Evolutionary conservation across 2,329 filamentous ascomycete species (phyloP), one percentile per base, ranked within the genome.

Genomic region (Plectosphaerella sp.): DNA sequence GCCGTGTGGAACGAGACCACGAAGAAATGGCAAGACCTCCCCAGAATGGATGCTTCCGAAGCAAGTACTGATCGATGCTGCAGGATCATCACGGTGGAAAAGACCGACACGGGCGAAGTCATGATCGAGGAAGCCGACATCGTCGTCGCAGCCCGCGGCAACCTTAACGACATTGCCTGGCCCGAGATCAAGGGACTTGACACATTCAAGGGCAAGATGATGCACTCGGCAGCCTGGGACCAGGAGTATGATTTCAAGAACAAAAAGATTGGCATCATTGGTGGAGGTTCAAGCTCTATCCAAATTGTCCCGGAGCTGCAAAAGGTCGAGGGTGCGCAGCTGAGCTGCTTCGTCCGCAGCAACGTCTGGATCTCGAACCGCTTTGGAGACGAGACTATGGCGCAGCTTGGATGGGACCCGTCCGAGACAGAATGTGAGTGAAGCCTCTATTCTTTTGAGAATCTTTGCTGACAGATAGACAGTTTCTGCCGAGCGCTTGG

Each of bases 191-290:
- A 73, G 1, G 73, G 73, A 1, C 61, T 80, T 3, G 59, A 74
- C 2, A 58, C 62, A 11, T 83, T 78, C 58, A 60, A 71, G 43
- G 79, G 80, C 10, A 62, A 72, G 1, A 56, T 80, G 8, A 66
- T 83, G 28, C 80, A 84, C 60, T 81, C 74, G 4, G 79, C 79
- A 2, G 67, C 66, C n/a, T 84, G 80, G 79, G 75, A 77, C 1
- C 65, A 74, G 24, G 63, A 69, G n/a, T 76, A 79, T 41, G 72
- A 79, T 48, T 71, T 72, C 52, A 61, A 68, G 16, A 72, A 70
- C 53, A 83, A 82, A 60, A 71, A 67, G 0, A 72, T 83, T 8
- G 78, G 74, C 3, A 67, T 84, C n/a, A 79, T 84, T 47, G 80
- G 80, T 10, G 82, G 78, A 49, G 79, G 79, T 6, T 71, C 78